A percentile compares a stretch with the other conserved stretches of the same genome.
phyloP scores from a whole-genome alignment of 257 asterid species.

The Nicotiana sylvestris region DNA sequence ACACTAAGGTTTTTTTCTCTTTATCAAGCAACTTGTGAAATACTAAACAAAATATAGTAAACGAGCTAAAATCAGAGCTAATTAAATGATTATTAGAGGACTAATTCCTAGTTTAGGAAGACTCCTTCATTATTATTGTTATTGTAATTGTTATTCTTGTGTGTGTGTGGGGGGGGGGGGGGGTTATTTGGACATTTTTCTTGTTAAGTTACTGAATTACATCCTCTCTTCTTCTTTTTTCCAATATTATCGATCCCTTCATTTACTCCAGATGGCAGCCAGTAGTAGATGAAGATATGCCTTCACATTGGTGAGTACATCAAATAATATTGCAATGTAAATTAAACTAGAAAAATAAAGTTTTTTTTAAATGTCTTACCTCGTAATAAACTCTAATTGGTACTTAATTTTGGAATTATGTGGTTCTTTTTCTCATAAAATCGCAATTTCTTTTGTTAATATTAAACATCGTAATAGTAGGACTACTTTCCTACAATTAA shows the following conservation, averaged over 20 bases:
- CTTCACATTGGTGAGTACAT: constrained; percentile 50
- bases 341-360: too few relatives aligned
- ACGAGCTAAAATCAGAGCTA: neutral
- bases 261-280: constrained; percentile 50
- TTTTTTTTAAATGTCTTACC: too few relatives aligned
- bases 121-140: neutral
- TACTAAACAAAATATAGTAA: neutral
- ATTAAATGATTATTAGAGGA: neutral
- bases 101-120: too few relatives aligned
- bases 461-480: neutral
- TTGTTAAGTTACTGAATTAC: neutral
- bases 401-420: too few relatives aligned
- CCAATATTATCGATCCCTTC: neutral
- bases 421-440: neutral
- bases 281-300: constrained; percentile 43
- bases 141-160: neutral
- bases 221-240: neutral
- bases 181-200: neutral
- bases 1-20: too few relatives aligned
- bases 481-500: too few relatives aligned
- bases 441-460: too few relatives aligned
- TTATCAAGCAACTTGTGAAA: neutral
- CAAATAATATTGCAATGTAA: neutral
- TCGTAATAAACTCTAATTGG: too few relatives aligned
- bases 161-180: too few relatives aligned